Base-by-base conservation (phyloP, 768 basidiomycete genomes). In the Phylloporus rhodoxanthus region DNA sequence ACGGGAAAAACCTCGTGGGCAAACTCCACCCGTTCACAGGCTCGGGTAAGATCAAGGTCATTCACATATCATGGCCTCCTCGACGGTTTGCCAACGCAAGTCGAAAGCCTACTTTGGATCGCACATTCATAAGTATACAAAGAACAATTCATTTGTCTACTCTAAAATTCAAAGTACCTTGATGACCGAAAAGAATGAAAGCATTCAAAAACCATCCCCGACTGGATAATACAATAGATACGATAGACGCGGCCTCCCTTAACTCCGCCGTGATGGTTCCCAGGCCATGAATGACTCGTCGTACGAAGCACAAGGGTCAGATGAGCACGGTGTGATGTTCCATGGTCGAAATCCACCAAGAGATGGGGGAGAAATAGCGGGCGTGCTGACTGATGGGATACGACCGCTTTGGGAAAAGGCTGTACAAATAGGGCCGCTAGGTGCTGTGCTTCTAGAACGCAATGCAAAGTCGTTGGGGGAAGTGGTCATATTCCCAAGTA, bases 251-350 rank as follows among this genome's bases (percentile, higher is more conserved):
- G n/a, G n/a, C 8, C 33, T 8, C n/a, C 15, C 29, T 56, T 56
- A 72, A 29, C 59, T 45, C 42, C 67, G 67, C 29, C 72, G 69
- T 28, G 72, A 67, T 42, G 78, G 77, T 58, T 80, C 74, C 80
- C 81, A 84, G 54, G 75, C 75, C 79, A 81, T 81, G 57, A 82
- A 80, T 0, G 76, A 70, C 59, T 82, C 80, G 37, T 80, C 80
- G 50, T 71, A 71, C 45, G 75, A 57, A 50, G 69, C 59, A 19
- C 70, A 66, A 34, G 66, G 64, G 23, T 62, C 66, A 34, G 60
- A 45, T 44, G 52, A 39, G 26, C 51, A 57, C 3, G 66, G 38
- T 14, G 53, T 23, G 10, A 47, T 50, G 23, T 46, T 53, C 64
- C 61, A 65, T 33, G 53, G 30, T 19, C 57, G 57, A 45, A 55